A percentile compares a stretch with the other conserved stretches of the same genome.
phyloP scores from a whole-genome alignment of 306 rosid genomes.

The Heteromeles arbutifolia region DNA sequence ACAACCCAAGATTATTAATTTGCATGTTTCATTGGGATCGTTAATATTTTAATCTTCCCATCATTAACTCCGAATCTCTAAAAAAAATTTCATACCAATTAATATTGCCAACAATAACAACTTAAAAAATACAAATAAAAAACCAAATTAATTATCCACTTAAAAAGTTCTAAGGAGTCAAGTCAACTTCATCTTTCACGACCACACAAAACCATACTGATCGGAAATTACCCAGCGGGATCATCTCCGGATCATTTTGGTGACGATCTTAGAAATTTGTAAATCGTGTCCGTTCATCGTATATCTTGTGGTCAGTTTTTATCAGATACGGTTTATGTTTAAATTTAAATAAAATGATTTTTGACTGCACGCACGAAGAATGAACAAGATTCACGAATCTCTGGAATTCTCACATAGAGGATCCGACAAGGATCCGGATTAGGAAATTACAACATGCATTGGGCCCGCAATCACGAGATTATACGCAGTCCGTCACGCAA shows the following conservation, averaged over 20 bases:
- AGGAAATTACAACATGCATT: background rate
- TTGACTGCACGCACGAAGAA: accelerated
- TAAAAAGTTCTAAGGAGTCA: background rate
- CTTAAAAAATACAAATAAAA: background rate
- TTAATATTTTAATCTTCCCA: background rate
- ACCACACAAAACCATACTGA: background rate
- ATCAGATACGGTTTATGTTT: too few relatives aligned
- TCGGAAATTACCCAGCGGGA: too few relatives aligned
- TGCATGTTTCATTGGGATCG: background rate
- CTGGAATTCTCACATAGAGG: too few relatives aligned
- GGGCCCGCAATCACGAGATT: background rate
- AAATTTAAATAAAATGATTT: too few relatives aligned
- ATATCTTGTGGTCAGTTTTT: accelerated
- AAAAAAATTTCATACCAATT: background rate
- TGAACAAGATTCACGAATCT: too few relatives aligned
- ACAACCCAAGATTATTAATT: background rate
- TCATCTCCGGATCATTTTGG: too few relatives aligned
- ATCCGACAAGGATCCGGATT: too few relatives aligned
- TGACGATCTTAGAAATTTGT: too few relatives aligned
- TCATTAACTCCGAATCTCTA: background rate
- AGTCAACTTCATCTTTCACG: background rate
- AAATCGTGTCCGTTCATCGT: accelerated
- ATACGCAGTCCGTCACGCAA: conserved; percentile 2
- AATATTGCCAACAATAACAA: background rate
- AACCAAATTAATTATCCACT: background rate